phyloP scores from a whole-genome alignment of 495 filamentous ascomycete genomes.

The Parathielavia appendiculata region DNA sequence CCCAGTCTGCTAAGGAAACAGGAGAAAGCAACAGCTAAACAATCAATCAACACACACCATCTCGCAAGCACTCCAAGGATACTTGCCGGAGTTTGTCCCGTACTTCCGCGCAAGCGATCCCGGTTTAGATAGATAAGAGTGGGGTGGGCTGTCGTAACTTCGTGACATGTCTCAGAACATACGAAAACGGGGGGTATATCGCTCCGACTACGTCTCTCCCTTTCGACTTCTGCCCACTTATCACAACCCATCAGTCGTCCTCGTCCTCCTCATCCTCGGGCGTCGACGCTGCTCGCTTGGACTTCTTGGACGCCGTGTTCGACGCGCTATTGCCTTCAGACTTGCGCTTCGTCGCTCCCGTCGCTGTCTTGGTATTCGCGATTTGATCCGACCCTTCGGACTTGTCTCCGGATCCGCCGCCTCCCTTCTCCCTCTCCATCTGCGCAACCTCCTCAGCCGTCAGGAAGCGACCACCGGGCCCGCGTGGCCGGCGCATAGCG shows the following conservation, averaged over 20 bases:
- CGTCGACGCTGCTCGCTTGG: slow-evolving; percentile 40
- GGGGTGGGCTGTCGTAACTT: slow-evolving; percentile 34
- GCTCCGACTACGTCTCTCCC: slow-evolving; percentile 10
- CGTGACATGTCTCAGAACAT: slow-evolving; percentile 26
- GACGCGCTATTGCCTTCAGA: slow-evolving; percentile 36
- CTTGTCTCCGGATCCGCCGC: slow-evolving; percentile 34
- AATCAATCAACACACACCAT: background rate
- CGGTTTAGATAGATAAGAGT: slow-evolving; percentile 25
- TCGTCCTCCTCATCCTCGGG: slow-evolving; percentile 51
- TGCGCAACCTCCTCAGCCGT: slow-evolving; percentile 96
- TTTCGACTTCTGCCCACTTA: slow-evolving; percentile 7
- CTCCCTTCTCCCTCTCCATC: slow-evolving; percentile 63
- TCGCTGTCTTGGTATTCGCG: slow-evolving; percentile 32
- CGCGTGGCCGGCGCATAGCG: slow-evolving; percentile 92
- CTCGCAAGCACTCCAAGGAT: slow-evolving; percentile 18
- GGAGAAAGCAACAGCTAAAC: slow-evolving; percentile 11
- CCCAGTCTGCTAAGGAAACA: slow-evolving; percentile 22
- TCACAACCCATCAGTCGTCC: slow-evolving; percentile 35
- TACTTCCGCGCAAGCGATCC: slow-evolving; percentile 2
- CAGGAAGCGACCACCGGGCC: slow-evolving; percentile 93
- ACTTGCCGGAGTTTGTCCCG: slow-evolving; percentile 23
- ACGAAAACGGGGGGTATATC: slow-evolving; percentile 30
- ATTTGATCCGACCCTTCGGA: slow-evolving; percentile 18
- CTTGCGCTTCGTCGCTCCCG: slow-evolving; percentile 42
- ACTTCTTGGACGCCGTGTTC: slow-evolving; percentile 50